These are phyloP conservation scores for Rehmannia glutinosa DNA, from an alignment of 257 asterid species.

Conservation along the genomic window DNA sequence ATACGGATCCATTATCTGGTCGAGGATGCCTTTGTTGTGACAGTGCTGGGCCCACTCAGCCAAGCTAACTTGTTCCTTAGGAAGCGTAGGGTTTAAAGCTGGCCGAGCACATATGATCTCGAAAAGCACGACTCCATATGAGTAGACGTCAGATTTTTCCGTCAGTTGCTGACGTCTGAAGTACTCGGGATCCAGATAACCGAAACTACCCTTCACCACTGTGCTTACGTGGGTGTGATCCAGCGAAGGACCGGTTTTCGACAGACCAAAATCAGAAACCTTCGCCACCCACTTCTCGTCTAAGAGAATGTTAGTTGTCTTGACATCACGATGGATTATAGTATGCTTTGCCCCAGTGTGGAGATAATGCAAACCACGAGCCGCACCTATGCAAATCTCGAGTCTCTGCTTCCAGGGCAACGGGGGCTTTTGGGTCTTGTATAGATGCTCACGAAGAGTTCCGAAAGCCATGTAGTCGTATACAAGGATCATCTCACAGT, in stretches of 20 bases:
- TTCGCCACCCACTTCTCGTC: conserved; percentile 41
- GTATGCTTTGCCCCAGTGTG: conserved; percentile 41
- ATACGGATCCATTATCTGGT: conserved; percentile 31
- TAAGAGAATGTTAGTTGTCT: conserved; percentile 39
- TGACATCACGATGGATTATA: conserved; percentile 47
- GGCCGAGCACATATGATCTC: conserved; percentile 39
- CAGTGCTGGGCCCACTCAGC: conserved; percentile 39
- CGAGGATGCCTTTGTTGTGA: conserved; percentile 23
- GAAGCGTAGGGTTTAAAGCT: conserved; percentile 25
- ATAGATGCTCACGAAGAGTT: conserved; percentile 46
- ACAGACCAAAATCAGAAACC: conserved; percentile 43
- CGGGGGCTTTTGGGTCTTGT: conserved; percentile 23
- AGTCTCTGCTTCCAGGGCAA: conserved; percentile 43
- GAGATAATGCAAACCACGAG: conserved; percentile 41
- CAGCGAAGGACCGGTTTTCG: conserved; percentile 25
- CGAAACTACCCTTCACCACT: conserved; percentile 45
- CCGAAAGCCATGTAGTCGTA: conserved; percentile 45
- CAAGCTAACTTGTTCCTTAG: conserved; percentile 42
- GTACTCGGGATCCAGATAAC: conserved; percentile 42
- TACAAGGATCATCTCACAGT: conserved; percentile 39
- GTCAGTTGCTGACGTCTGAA: conserved; percentile 36
- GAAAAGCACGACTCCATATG: conserved; percentile 35
- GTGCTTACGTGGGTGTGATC: conserved; percentile 38
- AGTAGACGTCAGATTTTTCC: conserved; percentile 41
- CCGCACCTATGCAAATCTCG: conserved; percentile 38